Conservation (phyloP, 1,284 basidiomycete species). For the Moesziomyces antarcticus region DNA sequence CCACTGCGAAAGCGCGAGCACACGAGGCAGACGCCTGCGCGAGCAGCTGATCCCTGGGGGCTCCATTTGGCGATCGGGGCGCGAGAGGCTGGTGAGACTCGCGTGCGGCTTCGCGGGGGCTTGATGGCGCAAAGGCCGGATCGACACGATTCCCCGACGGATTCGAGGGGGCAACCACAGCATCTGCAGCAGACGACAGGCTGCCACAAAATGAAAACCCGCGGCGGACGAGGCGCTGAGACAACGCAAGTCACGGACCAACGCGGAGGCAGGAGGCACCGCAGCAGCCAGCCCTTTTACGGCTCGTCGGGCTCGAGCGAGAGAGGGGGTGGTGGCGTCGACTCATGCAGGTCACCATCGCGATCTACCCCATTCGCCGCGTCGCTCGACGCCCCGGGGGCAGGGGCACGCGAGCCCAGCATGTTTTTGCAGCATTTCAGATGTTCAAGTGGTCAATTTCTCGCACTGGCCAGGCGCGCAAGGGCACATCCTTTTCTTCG, state of each 20-base stretch:
- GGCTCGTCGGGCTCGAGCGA: neutral
- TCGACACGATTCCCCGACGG: neutral
- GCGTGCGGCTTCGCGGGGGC: neutral
- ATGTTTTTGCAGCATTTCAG: no score
- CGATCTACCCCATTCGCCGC: constrained; percentile 18
- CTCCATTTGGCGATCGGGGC: no score
- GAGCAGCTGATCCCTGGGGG: no score
- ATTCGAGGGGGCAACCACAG: neutral
- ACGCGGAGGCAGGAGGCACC: constrained; percentile 7
- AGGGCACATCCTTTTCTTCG: neutral
- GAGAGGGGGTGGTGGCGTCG: neutral
- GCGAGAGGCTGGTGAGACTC: neutral
- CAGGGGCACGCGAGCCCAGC: no score
- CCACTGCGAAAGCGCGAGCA: neutral
- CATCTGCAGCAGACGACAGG: neutral
- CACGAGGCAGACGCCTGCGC: neutral
- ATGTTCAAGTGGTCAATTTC: no score
- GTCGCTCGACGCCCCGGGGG: neutral
- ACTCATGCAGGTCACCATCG: constrained; percentile 34
- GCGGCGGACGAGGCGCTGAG: neutral
- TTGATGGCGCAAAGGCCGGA: neutral
- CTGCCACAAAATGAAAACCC: neutral
- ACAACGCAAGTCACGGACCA: constrained; percentile 5
- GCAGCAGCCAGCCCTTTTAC: neutral
- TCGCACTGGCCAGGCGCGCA: neutral